Evolutionary conservation across 2,329 filamentous ascomycete genomes (phyloP), one percentile per base, ranked within the genome.

Genomic region (Stylonectria norvegica): DNA sequence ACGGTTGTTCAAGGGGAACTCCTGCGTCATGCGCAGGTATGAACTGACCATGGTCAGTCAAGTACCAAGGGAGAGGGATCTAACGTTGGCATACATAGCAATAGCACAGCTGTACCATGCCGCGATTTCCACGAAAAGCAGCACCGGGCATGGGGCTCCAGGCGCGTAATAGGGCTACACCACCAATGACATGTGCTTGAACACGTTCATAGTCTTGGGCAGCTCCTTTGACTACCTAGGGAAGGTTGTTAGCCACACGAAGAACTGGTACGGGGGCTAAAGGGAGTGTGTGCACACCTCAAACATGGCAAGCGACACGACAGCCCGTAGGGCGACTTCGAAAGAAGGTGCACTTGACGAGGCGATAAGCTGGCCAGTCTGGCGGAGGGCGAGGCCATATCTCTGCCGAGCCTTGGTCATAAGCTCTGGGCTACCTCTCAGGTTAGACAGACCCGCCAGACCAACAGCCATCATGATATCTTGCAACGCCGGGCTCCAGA

Each of bases 231-330:
- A 72, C 71, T 8, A 70, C 58, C 68, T 70, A 32, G 7, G 12
- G 5, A 22, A 8, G 8, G 8, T 14, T 19, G 11, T 61, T 36
- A 62, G 60, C 32, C 22, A 16, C 37, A 29, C 22, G 9, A 17
- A 45, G 33, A n/a, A n/a, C n/a, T n/a, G n/a, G 41, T 36, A 32
- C 39, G 20, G 37, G 33, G 41, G 36, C 23, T 32, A 12, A 35
- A 36, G 41, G 44, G 23, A 34, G 27, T 40, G 34, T 25, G 45
- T 41, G 47, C 64, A 53, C 61, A 81, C 78, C 68, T 83, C 79
- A 46, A 79, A 83, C 57, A 81, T 67, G 33, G 78, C 77, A 48
- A 83, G 69, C 50, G 78, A 68, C 29, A 83, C 66, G 20, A 81
- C 73, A 6, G 72, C 62, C 19, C 71, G 68, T 48, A 79, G 66